Evolutionary conservation across 495 filamentous ascomycete genomes (phyloP), one percentile per base, ranked within the genome.

Genomic region (Talaromyces wortmannii): DNA sequence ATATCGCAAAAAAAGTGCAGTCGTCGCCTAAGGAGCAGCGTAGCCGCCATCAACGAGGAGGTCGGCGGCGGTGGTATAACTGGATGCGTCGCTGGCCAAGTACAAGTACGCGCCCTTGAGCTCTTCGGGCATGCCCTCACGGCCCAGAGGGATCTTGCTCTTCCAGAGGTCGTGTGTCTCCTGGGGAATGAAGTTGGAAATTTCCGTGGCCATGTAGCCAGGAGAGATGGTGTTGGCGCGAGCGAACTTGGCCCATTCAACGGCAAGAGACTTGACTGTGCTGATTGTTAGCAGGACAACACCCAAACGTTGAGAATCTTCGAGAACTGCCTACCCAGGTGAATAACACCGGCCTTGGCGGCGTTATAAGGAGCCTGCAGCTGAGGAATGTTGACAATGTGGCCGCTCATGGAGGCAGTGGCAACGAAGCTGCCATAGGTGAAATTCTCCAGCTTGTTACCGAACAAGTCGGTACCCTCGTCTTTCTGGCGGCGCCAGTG

Each of bases 401-500:
- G 69, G 11, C 69, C 73, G 47, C 72, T 74, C 23, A 74, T 70
- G 7, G 67, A 71, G 5, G 72, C 72, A 12, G 69, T 75, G 50
- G 75, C 72, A 40, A 76, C 72, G 13, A 76, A 59, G 61, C 73
- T 75, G 4, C 73, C 73, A 48, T 51, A 50, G 0, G 71, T 80
- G 59, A 82, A 91, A 58, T 82, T 81, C 56, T 83, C 74, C 31
- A 91, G 73, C 67, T 78, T 79, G 60, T 84, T 76, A 56, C 89
- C 88, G 63, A 84, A 79, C 49, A 83, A 57, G 42, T 83, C 81
- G 0, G 82, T 86, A 13, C 83, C 82, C 59, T 89, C 81, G 53
- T 80, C 70, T 67, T 86, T 84, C 64, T 86, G 83, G 33, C 76
- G 65, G 49, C 79, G 72, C 72, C 82, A 95, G 73, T 89, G 81